Conservation (phyloP, 768 basidiomycete genomes). For the Boletus pseudo-olivaceus region DNA sequence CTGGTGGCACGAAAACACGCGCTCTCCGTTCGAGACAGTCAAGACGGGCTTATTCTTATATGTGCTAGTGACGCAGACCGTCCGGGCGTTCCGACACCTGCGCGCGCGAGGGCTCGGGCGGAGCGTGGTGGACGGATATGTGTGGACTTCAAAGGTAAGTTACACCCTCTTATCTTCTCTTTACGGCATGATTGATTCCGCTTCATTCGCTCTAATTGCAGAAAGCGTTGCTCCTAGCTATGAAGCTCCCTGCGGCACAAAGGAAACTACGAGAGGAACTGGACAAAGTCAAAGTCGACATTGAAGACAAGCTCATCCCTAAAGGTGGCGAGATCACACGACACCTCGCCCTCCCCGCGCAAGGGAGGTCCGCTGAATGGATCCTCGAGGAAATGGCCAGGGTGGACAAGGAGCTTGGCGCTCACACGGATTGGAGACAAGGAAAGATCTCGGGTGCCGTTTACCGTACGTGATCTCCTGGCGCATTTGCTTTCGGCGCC, state of each 20-base stretch:
- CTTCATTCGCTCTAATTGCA: conserved; percentile 19
- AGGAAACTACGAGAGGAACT: conserved; percentile 62
- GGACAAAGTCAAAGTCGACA: conserved; percentile 57
- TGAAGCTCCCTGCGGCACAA: conserved; percentile 59
- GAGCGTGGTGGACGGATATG: conserved; percentile 26
- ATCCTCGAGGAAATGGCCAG: conserved; percentile 73
- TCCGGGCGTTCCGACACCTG: conserved; percentile 33
- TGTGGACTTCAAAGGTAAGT: conserved; percentile 25
- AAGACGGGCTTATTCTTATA: conserved; percentile 37
- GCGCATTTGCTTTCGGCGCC: background rate
- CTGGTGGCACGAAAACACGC: conserved; percentile 14
- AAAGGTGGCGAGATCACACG: conserved; percentile 59
- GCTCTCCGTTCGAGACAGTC: conserved; percentile 23
- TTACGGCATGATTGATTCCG: background rate
- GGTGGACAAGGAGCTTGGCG: conserved; percentile 63
- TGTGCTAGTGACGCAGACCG: conserved; percentile 25
- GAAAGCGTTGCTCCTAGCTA: conserved; percentile 52
- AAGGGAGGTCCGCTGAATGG: conserved; percentile 68
- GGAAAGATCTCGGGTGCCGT: conserved; percentile 85
- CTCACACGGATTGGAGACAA: conserved; percentile 51
- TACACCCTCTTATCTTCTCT: too few relatives aligned
- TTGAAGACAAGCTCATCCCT: conserved; percentile 67
- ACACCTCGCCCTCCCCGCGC: conserved; percentile 60
- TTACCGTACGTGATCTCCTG: conserved; percentile 56
- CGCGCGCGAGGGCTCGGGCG: conserved; percentile 35